phyloP scores from a whole-genome alignment of 495 filamentous ascomycete genomes.

The Mycothermus thermophilus region DNA sequence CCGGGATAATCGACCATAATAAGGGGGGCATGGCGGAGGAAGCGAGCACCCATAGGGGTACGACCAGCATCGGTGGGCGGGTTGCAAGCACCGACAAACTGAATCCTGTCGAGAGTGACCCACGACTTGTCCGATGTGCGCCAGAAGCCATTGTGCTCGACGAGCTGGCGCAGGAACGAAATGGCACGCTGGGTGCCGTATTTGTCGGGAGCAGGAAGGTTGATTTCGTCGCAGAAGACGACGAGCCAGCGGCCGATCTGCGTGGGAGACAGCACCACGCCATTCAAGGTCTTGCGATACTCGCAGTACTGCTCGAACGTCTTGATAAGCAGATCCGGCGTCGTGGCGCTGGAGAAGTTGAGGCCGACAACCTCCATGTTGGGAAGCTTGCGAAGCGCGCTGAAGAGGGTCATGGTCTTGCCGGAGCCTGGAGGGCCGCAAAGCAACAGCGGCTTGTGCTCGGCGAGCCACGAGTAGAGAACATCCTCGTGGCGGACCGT shows the following conservation, averaged over 20 bases:
- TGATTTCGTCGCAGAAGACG: conserved; percentile 98
- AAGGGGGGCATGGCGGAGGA: conserved; percentile 86
- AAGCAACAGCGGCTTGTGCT: conserved; percentile 91
- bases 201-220: conserved; percentile 93
- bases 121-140: conserved; percentile 92
- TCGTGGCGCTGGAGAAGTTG: conserved; percentile 98
- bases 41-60: conserved; percentile 83
- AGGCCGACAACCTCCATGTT: conserved; percentile 98
- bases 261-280: conserved; percentile 85
- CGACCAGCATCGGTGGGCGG: conserved; percentile 96
- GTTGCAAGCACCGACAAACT: conserved; percentile 98
- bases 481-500: conserved; percentile 96
- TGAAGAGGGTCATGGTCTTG: conserved; percentile 99
- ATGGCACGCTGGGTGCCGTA: conserved; percentile 96
- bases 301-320: conserved; percentile 99
- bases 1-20: conserved; percentile 99
- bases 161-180: conserved; percentile 88
- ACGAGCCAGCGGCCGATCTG: conserved; percentile 98
- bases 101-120: conserved; percentile 94
- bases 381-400: conserved; percentile 84
- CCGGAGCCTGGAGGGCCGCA: conserved; percentile 96
- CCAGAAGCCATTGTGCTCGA: conserved; percentile 99
- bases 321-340: conserved; percentile 92
- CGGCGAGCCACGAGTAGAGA: conserved; percentile 95
- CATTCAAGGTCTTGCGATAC: conserved; percentile 94